phyloP scores from a whole-genome alignment of 805 yeast genomes.

The Yarrowia sp. region DNA sequence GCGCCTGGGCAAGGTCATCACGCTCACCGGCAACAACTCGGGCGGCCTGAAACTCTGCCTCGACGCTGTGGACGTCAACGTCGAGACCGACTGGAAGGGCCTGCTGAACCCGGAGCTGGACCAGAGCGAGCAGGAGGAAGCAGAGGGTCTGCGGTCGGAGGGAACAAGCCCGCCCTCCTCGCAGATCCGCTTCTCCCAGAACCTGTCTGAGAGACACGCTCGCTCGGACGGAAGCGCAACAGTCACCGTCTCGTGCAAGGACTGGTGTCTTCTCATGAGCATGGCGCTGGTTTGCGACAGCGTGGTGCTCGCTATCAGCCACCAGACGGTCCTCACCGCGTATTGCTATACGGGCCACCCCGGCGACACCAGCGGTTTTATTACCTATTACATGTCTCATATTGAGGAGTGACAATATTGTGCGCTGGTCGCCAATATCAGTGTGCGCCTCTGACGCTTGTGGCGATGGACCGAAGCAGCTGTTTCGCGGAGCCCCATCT shows the following conservation, averaged over 20 bases:
- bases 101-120: slow-evolving; percentile 2
- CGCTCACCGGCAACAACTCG: not conserved
- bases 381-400: slow-evolving; percentile 9
- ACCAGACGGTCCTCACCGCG: not conserved
- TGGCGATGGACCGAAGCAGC: too few relatives aligned
- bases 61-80: not conserved
- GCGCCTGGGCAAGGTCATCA: not conserved
- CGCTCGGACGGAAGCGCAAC: not conserved
- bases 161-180: not conserved
- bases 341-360: slow-evolving; percentile 5
- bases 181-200: not conserved
- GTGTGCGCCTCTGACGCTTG: too few relatives aligned
- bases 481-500: too few relatives aligned
- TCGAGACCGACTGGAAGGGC: slow-evolving; percentile 14
- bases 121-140: not conserved
- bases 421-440: too few relatives aligned
- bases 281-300: slow-evolving; percentile 2
- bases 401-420: slow-evolving; percentile 10
- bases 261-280: not conserved
- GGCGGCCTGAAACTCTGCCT: not conserved
- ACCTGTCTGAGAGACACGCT: not conserved
- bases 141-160: not conserved
- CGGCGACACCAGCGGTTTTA: not conserved
- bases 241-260: not conserved
- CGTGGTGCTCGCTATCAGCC: not conserved